Evolutionary conservation across 2,329 filamentous ascomycete species (phyloP).

Genomic region (Chaetoscypha palmicola): DNA sequence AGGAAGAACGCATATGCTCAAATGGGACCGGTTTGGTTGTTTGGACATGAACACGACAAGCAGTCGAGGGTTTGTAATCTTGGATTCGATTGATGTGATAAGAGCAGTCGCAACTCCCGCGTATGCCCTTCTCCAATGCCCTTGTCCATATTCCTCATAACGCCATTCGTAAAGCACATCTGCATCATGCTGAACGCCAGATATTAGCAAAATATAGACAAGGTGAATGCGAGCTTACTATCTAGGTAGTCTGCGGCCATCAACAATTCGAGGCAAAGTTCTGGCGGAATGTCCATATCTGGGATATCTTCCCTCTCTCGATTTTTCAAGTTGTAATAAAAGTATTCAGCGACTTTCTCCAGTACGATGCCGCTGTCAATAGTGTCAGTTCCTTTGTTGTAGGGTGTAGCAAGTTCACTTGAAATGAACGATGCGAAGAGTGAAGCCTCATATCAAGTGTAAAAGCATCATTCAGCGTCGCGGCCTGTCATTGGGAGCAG

Average conservation of each 20-base stretch:
- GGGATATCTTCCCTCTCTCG: constrained; percentile 64
- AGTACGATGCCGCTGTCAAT: constrained; percentile 58
- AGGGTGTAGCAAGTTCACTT: neutral
- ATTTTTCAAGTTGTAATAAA: constrained; percentile 74
- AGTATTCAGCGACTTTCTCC: constrained; percentile 76
- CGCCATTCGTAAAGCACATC: neutral
- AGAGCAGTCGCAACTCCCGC: constrained; percentile 9
- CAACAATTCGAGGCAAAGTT: constrained; percentile 70
- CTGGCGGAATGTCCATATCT: constrained; percentile 74
- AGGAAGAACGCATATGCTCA: constrained; percentile 33
- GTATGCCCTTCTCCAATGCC: constrained; percentile 7
- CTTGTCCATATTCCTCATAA: no score
- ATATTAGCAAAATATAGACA: no score
- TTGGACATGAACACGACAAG: neutral
- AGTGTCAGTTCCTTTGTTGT: constrained; percentile 2
- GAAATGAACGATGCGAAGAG: constrained; percentile 5
- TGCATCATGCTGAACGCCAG: no score
- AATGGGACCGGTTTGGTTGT: constrained; percentile 21
- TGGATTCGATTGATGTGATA: neutral
- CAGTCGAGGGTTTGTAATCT: neutral
- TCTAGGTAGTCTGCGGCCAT: constrained; percentile 73
- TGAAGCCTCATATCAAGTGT: constrained; percentile 57
- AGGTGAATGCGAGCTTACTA: no score
- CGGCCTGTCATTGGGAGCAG: constrained; percentile 19
- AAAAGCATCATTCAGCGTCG: constrained; percentile 36